Percentiles rank a stretch among this genome's conserved stretches.
Evolutionary conservation across 2,329 filamentous ascomycete species (phyloP).

Genomic region (Stagonosporopsis rhizophila): DNA sequence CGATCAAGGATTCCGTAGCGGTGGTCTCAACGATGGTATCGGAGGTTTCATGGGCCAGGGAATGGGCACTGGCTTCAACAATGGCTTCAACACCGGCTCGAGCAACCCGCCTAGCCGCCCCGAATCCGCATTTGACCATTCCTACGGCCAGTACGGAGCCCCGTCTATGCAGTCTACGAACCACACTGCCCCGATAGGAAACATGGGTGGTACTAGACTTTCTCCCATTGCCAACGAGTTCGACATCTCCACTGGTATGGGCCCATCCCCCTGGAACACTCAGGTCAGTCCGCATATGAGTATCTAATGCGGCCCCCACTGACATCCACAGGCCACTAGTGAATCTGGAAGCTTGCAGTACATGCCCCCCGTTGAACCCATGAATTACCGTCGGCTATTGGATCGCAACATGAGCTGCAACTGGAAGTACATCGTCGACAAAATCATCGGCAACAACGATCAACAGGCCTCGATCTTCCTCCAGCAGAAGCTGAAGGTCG

Average conservation of each 20-base stretch:
- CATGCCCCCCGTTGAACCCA: slow-evolving; percentile 83
- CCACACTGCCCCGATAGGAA: slow-evolving; percentile 48
- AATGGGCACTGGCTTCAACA: slow-evolving; percentile 23
- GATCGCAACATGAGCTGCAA: slow-evolving; percentile 97
- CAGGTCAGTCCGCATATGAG: slow-evolving; percentile 30
- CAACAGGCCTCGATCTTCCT: slow-evolving; percentile 99
- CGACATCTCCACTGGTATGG: slow-evolving; percentile 39
- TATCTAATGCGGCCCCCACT: slow-evolving; percentile 1
- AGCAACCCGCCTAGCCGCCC: slow-evolving; percentile 48
- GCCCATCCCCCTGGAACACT: slow-evolving; percentile 51
- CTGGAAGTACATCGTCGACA: slow-evolving; percentile 99
- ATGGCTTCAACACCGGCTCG: slow-evolving; percentile 25
- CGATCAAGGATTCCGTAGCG: slow-evolving; percentile 42
- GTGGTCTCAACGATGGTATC: slow-evolving; percentile 24
- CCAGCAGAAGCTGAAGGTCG: slow-evolving; percentile 98
- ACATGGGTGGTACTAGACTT: slow-evolving; percentile 45
- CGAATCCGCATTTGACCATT: slow-evolving; percentile 46
- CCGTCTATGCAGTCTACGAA: slow-evolving; percentile 27
- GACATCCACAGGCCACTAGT: slow-evolving; percentile 23
- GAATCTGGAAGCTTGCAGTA: slow-evolving; percentile 64
- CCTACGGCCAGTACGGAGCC: slow-evolving; percentile 44
- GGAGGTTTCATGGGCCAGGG: slow-evolving; percentile 13
- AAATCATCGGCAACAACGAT: slow-evolving; percentile 99
- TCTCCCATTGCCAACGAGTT: slow-evolving; percentile 58
- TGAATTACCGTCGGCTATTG: slow-evolving; percentile 94